Evolutionary conservation across 176 grass and related monocot genomes (phyloP).

Genomic region (Otatea glauca): DNA sequence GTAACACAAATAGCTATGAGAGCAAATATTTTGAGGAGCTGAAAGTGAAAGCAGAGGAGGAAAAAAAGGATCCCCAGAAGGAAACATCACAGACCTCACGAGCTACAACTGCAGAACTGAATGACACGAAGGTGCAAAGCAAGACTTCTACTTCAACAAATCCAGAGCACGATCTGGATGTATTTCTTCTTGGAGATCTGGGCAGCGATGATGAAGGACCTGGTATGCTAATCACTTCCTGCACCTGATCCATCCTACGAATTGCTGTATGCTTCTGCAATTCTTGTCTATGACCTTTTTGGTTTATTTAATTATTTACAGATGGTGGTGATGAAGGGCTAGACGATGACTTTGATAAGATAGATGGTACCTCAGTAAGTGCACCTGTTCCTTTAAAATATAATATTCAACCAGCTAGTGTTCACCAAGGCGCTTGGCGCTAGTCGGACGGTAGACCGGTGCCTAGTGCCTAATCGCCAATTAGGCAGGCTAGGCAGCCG

Average conservation of each 20-base stretch:
- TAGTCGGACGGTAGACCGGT: too few species aligned
- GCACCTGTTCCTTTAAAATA: neutral
- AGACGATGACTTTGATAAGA: slow-evolving; percentile 93
- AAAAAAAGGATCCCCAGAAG: slow-evolving; percentile 53
- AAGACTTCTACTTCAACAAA: slow-evolving; percentile 77
- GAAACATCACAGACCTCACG: slow-evolving; percentile 50
- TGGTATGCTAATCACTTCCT: slow-evolving; percentile 52
- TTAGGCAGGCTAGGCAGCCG: too few species aligned
- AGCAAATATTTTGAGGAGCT: slow-evolving; percentile 83
- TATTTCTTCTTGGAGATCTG: slow-evolving; percentile 92
- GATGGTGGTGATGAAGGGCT: slow-evolving; percentile 72
- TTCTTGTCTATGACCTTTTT: slow-evolving; percentile 38
- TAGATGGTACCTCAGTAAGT: slow-evolving; percentile 76
- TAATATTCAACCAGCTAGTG: too few species aligned
- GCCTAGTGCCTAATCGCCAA: too few species aligned
- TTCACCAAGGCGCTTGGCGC: too few species aligned
- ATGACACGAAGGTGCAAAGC: slow-evolving; percentile 65
- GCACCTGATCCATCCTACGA: slow-evolving; percentile 21
- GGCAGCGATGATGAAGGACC: slow-evolving; percentile 84
- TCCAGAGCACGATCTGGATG: slow-evolving; percentile 85
- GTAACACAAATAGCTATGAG: slow-evolving; percentile 65
- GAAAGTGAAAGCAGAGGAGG: slow-evolving; percentile 72
- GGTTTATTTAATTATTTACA: slow-evolving; percentile 46
- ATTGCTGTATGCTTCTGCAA: neutral
- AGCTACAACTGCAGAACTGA: slow-evolving; percentile 48